A percentile compares a stretch with the other conserved stretches of the same genome.
Conservation (phyloP, 148 eudicot genomes). For the Spergularia marina region DNA sequence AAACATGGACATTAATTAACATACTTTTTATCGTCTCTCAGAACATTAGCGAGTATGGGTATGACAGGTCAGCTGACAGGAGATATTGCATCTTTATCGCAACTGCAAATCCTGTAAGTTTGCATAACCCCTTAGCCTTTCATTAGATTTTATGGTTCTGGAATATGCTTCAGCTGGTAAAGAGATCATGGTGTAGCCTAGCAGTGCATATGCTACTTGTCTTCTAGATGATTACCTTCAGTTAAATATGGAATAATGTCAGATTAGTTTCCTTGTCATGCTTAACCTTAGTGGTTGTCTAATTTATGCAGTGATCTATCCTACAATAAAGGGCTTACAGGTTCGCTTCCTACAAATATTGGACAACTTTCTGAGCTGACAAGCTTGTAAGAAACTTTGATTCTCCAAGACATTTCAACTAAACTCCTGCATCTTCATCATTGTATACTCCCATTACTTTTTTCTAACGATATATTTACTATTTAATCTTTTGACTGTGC, state of each 20-base stretch:
- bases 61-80: constrained; percentile 50
- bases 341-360: constrained; percentile 62
- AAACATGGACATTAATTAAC: background rate
- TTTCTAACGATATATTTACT: background rate
- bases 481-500: background rate
- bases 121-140: constrained; percentile 10
- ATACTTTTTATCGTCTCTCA: constrained; percentile 31
- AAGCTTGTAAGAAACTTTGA: constrained; percentile 55
- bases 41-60: constrained; percentile 57
- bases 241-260: background rate
- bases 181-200: too few relatives aligned
- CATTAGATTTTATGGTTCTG: constrained; percentile 9
- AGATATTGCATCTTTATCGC: constrained; percentile 57
- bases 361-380: constrained; percentile 58
- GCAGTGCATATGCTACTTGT: too few relatives aligned
- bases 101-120: constrained; percentile 61
- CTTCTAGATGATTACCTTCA: background rate
- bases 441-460: background rate
- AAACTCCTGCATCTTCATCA: constrained; percentile 1
- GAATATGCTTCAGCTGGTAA: background rate
- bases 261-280: constrained; percentile 1
- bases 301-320: constrained; percentile 71
- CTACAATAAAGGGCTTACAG: constrained; percentile 65
- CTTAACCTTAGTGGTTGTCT: background rate
- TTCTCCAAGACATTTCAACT: background rate